Percentiles rank a stretch among this genome's conserved stretches.
Evolutionary conservation across 2,329 filamentous ascomycete genomes (phyloP).

Genomic region (Botrytis cinerea): DNA sequence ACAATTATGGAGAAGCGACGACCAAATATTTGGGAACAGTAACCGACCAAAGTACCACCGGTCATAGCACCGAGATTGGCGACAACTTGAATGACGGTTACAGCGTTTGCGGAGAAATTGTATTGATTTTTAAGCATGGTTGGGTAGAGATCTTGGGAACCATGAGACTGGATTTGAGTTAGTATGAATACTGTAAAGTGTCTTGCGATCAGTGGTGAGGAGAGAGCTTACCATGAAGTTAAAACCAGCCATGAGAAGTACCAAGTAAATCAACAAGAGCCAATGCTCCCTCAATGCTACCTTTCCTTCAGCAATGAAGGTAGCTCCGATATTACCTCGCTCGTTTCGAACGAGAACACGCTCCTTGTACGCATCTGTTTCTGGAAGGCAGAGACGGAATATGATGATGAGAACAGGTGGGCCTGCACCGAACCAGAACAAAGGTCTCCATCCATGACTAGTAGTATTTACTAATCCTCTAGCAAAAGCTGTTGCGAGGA

Average conservation of each 20-base stretch:
- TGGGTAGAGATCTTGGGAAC: slow-evolving; percentile 56
- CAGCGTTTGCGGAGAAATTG: slow-evolving; percentile 45
- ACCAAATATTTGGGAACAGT: slow-evolving; percentile 68
- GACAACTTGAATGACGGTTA: slow-evolving; percentile 72
- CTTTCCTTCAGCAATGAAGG: slow-evolving; percentile 75
- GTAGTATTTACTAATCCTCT: slow-evolving; percentile 75
- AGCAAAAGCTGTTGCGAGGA: slow-evolving; percentile 70
- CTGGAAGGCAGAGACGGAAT: slow-evolving; percentile 75
- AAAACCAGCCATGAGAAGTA: slow-evolving; percentile 86
- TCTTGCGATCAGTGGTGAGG: slow-evolving; percentile 39
- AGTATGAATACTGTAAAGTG: neutral
- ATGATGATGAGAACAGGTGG: slow-evolving; percentile 79
- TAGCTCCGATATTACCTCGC: slow-evolving; percentile 60
- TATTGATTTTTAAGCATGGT: slow-evolving; percentile 60
- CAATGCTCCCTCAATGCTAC: slow-evolving; percentile 79
- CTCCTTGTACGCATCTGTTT: slow-evolving; percentile 73
- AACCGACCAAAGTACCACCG: slow-evolving; percentile 68
- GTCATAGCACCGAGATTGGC: slow-evolving; percentile 70
- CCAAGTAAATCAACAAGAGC: slow-evolving; percentile 77
- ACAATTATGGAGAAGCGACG: slow-evolving; percentile 68
- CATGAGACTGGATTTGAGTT: slow-evolving; percentile 39
- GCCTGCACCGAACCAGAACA: slow-evolving; percentile 87
- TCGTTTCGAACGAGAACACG: slow-evolving; percentile 64
- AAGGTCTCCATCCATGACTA: slow-evolving; percentile 75
- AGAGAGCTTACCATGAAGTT: slow-evolving; percentile 81